Conservation (phyloP, 2,329 filamentous ascomycete species). For the Periglandula ipomoeae region DNA sequence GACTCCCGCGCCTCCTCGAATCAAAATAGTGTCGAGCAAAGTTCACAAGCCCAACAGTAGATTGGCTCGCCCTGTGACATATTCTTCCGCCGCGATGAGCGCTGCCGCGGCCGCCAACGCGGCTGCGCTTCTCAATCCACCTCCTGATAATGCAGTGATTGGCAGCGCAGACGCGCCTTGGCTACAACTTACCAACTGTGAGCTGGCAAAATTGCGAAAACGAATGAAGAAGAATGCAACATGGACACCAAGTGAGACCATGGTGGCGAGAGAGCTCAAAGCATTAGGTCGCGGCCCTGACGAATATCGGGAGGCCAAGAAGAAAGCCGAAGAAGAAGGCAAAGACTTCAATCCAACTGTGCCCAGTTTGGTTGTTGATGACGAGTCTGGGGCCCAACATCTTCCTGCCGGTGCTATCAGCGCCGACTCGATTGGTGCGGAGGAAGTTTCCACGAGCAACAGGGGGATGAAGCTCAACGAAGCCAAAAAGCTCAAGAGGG, state of each 20-base stretch:
- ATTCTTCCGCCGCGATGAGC: constrained; percentile 24
- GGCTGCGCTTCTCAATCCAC: constrained; percentile 41
- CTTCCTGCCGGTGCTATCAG: constrained; percentile 53
- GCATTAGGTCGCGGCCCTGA: constrained; percentile 58
- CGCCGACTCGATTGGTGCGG: constrained; percentile 43
- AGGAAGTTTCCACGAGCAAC: constrained; percentile 58
- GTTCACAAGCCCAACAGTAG: constrained; percentile 37
- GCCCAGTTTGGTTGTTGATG: constrained; percentile 31
- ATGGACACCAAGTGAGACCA: constrained; percentile 76
- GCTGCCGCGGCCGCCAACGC: constrained; percentile 32
- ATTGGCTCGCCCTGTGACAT: constrained; percentile 23
- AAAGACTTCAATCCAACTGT: constrained; percentile 44
- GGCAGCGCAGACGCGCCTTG: constrained; percentile 54
- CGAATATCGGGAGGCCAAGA: constrained; percentile 51
- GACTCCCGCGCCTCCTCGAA: constrained; percentile 33
- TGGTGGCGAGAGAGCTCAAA: constrained; percentile 73
- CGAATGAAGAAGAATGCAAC: constrained; percentile 88
- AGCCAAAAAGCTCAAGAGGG: constrained; percentile 64
- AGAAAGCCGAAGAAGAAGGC: constrained; percentile 57
- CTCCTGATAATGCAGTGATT: constrained; percentile 48
- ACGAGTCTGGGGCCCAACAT: constrained; percentile 41
- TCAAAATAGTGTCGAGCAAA: constrained; percentile 37
- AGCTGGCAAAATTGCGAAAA: constrained; percentile 63
- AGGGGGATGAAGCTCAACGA: constrained; percentile 72
- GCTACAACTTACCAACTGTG: constrained; percentile 56